Evolutionary conservation across 345 rosid genomes (phyloP).

Genomic region (Populus simonii): DNA sequence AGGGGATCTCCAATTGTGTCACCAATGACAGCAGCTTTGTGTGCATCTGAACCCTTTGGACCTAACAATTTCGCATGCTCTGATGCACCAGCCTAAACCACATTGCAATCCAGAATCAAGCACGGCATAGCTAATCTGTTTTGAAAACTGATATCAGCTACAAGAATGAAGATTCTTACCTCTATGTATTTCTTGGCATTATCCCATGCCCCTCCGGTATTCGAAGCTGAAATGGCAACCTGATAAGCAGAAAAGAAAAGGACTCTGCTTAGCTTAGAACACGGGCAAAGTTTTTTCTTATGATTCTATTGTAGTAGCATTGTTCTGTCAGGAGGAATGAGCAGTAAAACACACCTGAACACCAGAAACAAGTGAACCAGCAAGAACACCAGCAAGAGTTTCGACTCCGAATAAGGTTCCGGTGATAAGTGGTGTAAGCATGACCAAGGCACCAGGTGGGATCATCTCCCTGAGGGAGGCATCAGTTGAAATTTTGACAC

Average conservation of each 20-base stretch:
- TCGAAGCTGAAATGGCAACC: constrained; percentile 74
- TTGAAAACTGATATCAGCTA: not conserved
- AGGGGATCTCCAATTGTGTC: constrained; percentile 75
- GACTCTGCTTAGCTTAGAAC: not conserved
- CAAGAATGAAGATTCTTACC: constrained; percentile 27
- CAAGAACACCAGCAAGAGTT: constrained; percentile 69
- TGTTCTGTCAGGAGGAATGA: not conserved
- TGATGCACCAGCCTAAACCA: constrained; percentile 47
- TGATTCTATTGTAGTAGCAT: not conserved
- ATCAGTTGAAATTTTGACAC: constrained; percentile 74
- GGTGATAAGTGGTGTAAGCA: constrained; percentile 59
- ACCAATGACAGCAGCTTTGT: constrained; percentile 72
- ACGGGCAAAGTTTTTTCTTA: not conserved
- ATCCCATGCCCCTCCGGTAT: constrained; percentile 76
- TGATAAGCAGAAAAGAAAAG: constrained; percentile 3
- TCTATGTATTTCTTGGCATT: constrained; percentile 74
- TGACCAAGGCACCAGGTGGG: constrained; percentile 68
- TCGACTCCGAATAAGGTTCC: constrained; percentile 66
- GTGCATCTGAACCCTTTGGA: constrained; percentile 67
- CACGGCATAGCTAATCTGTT: not conserved
- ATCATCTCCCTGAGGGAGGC: constrained; percentile 66
- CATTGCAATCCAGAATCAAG: not conserved
- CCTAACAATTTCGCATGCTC: constrained; percentile 60
- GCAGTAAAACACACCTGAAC: constrained; percentile 40
- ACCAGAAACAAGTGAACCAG: constrained; percentile 68